Evolutionary conservation across 371 early-diverging fungal genomes (phyloP), one percentile per base, ranked within the genome.

Genomic region (Vairimorpha necatrix): DNA sequence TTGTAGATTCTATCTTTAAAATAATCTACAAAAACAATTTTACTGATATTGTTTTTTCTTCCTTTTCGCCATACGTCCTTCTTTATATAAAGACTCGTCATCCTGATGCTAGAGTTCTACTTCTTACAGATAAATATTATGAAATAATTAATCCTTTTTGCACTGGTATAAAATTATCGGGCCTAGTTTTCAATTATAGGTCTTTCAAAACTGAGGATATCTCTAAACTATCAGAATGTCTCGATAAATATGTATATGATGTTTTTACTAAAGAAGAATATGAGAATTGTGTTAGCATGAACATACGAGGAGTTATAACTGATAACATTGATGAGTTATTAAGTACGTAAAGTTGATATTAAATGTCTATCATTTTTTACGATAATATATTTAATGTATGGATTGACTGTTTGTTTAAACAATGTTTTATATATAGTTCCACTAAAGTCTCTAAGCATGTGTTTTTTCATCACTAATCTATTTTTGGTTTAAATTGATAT

Each of bases 31-130:
- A 24, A 48, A 66, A 48, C n/a, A 7, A 58, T n/a, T 66, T 16
- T 47, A 60, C 39, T 46, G 67, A 61, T 22, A 26, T 78, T 34
- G n/a, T 73, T 20, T 74, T 73, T 50, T 56, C 74, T 16, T 74
- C 78, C n/a, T 78, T 78, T 60, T 28, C 24, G 22, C 74, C 68
- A 2, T 33, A 24, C 4, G 28, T 67, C 28, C 39, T 67, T 6
- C 11, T 68, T 3, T 32, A 61, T 32, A 0, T 78, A 18, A 78
- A 69, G 33, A 42, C 48, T 46, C 11, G 20, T 20, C 18, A 36
- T 54, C 73, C 74, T 36, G 34, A 54, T 4, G 46, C 33, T 28
- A 46, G 14, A 28, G 46, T 72, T 67, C 53, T 74, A 22, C 28
- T 74, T 11, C 20, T 60, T 33, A 14, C 16, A 9, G 38, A 33